A percentile compares a stretch with the other conserved stretches of the same genome.
These are phyloP conservation scores for Parathielavia hyrcaniae DNA, from an alignment of 495 filamentous ascomycete genomes.

Conservation along the genomic window DNA sequence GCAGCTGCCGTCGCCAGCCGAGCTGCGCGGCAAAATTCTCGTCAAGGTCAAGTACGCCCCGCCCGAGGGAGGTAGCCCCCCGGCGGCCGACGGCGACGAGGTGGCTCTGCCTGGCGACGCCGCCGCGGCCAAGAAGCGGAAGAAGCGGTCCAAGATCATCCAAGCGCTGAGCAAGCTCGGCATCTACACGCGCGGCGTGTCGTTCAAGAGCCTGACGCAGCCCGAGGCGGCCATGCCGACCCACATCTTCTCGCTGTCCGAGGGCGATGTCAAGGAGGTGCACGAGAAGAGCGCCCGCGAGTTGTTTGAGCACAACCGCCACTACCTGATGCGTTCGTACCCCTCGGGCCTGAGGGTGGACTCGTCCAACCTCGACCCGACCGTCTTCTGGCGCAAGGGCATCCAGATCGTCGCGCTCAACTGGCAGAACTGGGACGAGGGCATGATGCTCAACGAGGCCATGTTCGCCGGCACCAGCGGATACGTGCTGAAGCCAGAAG, in stretches of 20 bases:
- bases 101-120: constrained; percentile 15
- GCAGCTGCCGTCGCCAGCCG: constrained; percentile 56
- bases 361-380: constrained; percentile 81
- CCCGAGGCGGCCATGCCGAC: constrained; percentile 63
- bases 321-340: constrained; percentile 81
- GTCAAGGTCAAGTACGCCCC: constrained; percentile 80
- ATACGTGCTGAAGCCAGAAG: constrained; percentile 77
- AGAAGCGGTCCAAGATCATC: constrained; percentile 62
- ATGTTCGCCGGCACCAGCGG: constrained; percentile 81
- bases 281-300: constrained; percentile 53
- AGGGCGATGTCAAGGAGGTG: constrained; percentile 66
- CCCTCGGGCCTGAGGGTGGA: constrained; percentile 74
- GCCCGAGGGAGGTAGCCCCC: constrained; percentile 29
- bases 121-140: constrained; percentile 27
- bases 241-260: constrained; percentile 83
- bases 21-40: constrained; percentile 70
- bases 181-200: constrained; percentile 73
- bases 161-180: constrained; percentile 67
- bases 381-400: constrained; percentile 77
- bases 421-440: constrained; percentile 86
- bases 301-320: constrained; percentile 77
- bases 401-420: constrained; percentile 91
- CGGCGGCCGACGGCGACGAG: not conserved
- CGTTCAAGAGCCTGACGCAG: constrained; percentile 63
- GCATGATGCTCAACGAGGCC: constrained; percentile 91